A percentile compares a stretch with the other conserved stretches of the same genome.
Conservation (phyloP, 768 basidiomycete species). For the Mycena alexandri region DNA sequence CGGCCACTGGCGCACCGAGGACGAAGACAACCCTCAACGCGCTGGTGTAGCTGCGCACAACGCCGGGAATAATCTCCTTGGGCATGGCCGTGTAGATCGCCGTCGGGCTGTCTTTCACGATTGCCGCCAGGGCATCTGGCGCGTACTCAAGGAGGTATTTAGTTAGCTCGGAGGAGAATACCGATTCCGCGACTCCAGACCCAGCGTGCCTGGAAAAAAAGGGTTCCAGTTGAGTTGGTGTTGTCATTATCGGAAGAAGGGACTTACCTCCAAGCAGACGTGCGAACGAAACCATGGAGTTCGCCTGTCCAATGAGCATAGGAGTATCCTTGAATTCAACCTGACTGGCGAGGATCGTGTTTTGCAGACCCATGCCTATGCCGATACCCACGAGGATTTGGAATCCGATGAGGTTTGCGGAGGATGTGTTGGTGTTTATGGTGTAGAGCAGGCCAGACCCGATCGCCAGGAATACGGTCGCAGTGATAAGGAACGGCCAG, state of each 20-base stretch:
- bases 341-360: slow-evolving; percentile 33
- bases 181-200: slow-evolving; percentile 27
- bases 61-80: neutral
- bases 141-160: neutral
- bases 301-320: slow-evolving; percentile 29
- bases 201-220: slow-evolving; percentile 16
- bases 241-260: no score
- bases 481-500: slow-evolving; percentile 15
- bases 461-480: slow-evolving; percentile 24
- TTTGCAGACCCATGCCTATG: slow-evolving; percentile 36
- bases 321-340: slow-evolving; percentile 24
- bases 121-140: neutral
- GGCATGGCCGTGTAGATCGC: neutral
- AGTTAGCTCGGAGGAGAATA: slow-evolving; percentile 9
- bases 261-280: slow-evolving; percentile 28
- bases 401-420: slow-evolving; percentile 13
- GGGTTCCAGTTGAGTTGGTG: no score
- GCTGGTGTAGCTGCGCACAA: slow-evolving; percentile 15
- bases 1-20: slow-evolving; percentile 27
- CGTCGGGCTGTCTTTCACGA: neutral
- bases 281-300: slow-evolving; percentile 30
- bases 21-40: slow-evolving; percentile 26
- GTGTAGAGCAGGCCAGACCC: slow-evolving; percentile 26
- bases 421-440: slow-evolving; percentile 4
- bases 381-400: slow-evolving; percentile 32